Evolutionary conservation across 2,329 filamentous ascomycete species (phyloP).

Genomic region (Aspergillus terreus): DNA sequence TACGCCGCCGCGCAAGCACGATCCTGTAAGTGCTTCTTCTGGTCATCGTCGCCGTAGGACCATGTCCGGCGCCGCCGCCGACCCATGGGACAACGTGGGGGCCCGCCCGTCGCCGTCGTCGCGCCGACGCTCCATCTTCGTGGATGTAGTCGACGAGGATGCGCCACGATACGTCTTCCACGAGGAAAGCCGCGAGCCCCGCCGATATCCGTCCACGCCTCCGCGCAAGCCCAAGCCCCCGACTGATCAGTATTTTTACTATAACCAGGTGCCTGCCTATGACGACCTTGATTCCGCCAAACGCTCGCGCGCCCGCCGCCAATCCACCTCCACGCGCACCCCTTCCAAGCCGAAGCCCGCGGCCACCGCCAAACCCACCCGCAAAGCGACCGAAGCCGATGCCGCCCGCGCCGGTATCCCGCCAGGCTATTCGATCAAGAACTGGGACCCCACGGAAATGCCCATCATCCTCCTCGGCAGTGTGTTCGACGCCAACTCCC

Average conservation of each 20-base stretch:
- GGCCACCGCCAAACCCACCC: constrained; percentile 34
- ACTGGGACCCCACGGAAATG: constrained; percentile 93
- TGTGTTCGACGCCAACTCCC: constrained; percentile 94
- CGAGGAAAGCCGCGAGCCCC: constrained; percentile 36
- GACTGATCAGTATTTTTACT: constrained; percentile 52
- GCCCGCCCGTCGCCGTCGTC: constrained; percentile 30
- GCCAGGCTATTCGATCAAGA: constrained; percentile 88
- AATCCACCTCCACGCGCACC: constrained; percentile 50
- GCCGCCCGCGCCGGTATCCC: constrained; percentile 68
- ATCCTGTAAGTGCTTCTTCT: constrained; percentile 65
- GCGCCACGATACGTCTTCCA: constrained; percentile 44
- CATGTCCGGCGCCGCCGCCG: constrained; percentile 38
- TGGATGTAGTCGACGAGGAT: constrained; percentile 56
- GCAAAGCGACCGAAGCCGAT: constrained; percentile 62
- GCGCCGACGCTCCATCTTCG: constrained; percentile 53
- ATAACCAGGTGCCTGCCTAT: constrained; percentile 52
- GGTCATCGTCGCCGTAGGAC: constrained; percentile 43
- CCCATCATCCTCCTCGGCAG: constrained; percentile 92
- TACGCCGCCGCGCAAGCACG: constrained; percentile 52
- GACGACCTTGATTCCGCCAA: constrained; percentile 51
- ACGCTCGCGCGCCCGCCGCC: constrained; percentile 50
- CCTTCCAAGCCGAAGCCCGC: constrained; percentile 40
- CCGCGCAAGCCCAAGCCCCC: constrained; percentile 41
- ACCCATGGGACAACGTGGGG: constrained; percentile 14
- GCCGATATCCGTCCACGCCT: constrained; percentile 29